phyloP scores from a whole-genome alignment of 1,284 basidiomycete genomes.

The Coniferiporia sulphurascens region DNA sequence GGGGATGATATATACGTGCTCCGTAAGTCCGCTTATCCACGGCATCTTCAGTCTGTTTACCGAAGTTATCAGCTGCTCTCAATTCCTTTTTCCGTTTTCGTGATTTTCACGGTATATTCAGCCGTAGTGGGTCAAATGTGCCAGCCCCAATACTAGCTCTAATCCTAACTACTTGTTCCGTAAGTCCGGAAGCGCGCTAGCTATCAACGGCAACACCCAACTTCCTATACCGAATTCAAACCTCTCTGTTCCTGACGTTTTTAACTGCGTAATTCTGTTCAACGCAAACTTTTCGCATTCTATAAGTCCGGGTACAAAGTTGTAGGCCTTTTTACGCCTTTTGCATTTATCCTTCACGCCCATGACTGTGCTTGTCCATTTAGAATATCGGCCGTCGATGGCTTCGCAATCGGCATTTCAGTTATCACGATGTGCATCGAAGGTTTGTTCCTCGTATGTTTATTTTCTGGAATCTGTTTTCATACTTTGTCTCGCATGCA shows the following conservation, averaged over 20 bases:
- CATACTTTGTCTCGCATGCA: background rate
- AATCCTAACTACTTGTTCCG: background rate
- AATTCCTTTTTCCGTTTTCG: conserved; percentile 11
- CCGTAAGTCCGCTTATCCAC: background rate
- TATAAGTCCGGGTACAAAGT: background rate
- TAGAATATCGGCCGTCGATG: too few relatives aligned
- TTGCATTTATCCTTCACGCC: too few relatives aligned
- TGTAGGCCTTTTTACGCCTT: background rate
- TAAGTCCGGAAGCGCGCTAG: conserved; percentile 6
- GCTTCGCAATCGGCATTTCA: background rate
- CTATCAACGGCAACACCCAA: background rate
- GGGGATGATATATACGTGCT: background rate
- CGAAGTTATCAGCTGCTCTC: conserved; percentile 4
- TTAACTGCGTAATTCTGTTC: conserved; percentile 17
- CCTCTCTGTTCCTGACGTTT: conserved; percentile 15
- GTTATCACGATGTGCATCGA: conserved; percentile 13
- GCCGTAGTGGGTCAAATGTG: conserved; percentile 8
- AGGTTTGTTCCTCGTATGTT: background rate
- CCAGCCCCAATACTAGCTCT: background rate
- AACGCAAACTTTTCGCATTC: conserved; percentile 11
- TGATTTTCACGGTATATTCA: conserved; percentile 7
- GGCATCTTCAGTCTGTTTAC: background rate
- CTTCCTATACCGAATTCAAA: conserved; percentile 8
- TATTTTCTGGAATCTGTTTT: background rate
- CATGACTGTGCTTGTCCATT: too few relatives aligned